A percentile compares a stretch with the other conserved stretches of the same genome.
These are phyloP conservation scores for Coelastrella sp. DNA, from an alignment of 139 green algal genomes.

Conservation along the genomic window DNA sequence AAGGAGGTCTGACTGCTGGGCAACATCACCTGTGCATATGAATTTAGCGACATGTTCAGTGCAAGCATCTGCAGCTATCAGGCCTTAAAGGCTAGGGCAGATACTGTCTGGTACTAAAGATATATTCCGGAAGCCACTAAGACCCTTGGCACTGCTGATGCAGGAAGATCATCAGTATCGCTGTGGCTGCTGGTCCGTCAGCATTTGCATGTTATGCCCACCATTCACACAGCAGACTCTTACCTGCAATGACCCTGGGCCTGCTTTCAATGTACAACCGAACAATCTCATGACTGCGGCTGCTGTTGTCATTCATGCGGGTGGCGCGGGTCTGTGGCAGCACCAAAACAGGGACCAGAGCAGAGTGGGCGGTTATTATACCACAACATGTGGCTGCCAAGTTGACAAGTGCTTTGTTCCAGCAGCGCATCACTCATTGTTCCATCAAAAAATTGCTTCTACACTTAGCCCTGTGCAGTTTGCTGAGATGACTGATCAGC, in stretches of 20 bases:
- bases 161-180: neutral
- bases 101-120: too few relatives aligned
- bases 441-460: too few relatives aligned
- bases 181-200: neutral
- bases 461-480: too few relatives aligned
- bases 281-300: constrained; percentile 88
- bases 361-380: neutral
- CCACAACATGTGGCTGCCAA: neutral
- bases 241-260: constrained; percentile 28
- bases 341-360: neutral
- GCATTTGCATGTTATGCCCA: neutral
- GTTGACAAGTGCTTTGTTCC: too few relatives aligned
- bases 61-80: neutral
- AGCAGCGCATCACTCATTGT: too few relatives aligned
- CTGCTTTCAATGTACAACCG: constrained; percentile 73
- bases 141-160: neutral
- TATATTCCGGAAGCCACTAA: too few relatives aligned
- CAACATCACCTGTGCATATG: neutral
- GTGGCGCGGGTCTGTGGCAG: constrained; percentile 85
- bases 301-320: constrained; percentile 92
- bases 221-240: neutral
- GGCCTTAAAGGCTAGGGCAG: neutral
- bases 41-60: too few relatives aligned
- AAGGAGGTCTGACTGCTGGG: neutral
- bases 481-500: too few relatives aligned